These are phyloP conservation scores for Cryptosporidium canis DNA, from an alignment of 169 alveolate species.

Conservation along the genomic window DNA sequence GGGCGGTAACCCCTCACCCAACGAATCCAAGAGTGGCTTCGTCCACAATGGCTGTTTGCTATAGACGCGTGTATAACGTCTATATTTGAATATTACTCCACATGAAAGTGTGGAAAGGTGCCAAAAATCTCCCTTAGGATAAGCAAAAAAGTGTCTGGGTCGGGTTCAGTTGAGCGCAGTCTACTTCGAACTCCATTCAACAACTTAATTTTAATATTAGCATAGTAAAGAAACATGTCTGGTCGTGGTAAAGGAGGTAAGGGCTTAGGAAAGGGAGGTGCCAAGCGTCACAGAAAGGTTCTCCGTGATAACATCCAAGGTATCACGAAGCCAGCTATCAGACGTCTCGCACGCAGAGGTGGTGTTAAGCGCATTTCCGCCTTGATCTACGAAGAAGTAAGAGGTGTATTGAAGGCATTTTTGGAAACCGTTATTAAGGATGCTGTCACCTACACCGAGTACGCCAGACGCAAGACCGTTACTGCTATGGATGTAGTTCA, in stretches of 20 bases:
- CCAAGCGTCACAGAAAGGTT: slow-evolving; percentile 96
- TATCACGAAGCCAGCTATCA: slow-evolving; percentile 99
- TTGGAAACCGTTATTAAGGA: slow-evolving; percentile 98
- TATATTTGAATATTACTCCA: slow-evolving; percentile 22
- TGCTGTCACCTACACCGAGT: slow-evolving; percentile 99
- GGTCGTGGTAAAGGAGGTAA: slow-evolving; percentile 99
- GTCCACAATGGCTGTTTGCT: slow-evolving; percentile 41
- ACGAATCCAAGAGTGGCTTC: slow-evolving; percentile 7
- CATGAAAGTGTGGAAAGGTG: slow-evolving; percentile 73
- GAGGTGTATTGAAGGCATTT: slow-evolving; percentile 97
- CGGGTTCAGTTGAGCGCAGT: slow-evolving; percentile 72
- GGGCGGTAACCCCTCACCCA: slow-evolving; percentile 4
- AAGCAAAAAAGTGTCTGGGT: background rate
- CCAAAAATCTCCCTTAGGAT: slow-evolving; percentile 47
- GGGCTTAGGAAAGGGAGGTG: slow-evolving; percentile 99
- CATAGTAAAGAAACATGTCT: slow-evolving; percentile 84
- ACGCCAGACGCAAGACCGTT: slow-evolving; percentile 99
- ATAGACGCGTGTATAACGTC: slow-evolving; percentile 31
- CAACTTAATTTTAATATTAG: slow-evolving; percentile 21
- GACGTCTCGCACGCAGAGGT: slow-evolving; percentile 99
- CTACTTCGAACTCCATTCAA: slow-evolving; percentile 72
- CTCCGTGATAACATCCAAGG: slow-evolving; percentile 98
- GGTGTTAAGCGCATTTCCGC: slow-evolving; percentile 99
- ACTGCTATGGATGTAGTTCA: slow-evolving; percentile 99
- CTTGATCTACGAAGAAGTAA: slow-evolving; percentile 98